These are phyloP conservation scores for Sclerotinia sclerotiorum DNA, from an alignment of 2,329 filamentous ascomycete species.

Conservation along the genomic window DNA sequence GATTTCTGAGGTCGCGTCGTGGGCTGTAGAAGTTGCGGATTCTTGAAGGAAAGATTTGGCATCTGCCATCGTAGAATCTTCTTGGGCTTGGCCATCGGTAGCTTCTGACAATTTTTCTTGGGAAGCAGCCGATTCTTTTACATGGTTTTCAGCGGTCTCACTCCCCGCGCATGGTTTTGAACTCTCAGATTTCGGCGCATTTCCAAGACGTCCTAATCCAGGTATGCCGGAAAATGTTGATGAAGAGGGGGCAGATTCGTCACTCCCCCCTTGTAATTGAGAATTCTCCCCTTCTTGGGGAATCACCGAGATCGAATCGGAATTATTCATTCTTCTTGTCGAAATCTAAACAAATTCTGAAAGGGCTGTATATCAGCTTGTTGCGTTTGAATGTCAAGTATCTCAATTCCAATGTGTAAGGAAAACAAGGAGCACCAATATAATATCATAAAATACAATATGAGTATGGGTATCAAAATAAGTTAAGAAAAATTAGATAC, in stretches of 20 bases:
- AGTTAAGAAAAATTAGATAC: not conserved
- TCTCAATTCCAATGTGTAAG: not conserved
- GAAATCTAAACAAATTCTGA: not conserved
- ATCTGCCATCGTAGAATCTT: conserved; percentile 16
- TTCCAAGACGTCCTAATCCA: conserved; percentile 23
- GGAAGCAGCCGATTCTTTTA: not conserved
- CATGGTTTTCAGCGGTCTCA: not conserved
- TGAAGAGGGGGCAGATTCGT: not conserved
- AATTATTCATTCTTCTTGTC: conserved; percentile 14
- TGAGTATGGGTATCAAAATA: not conserved
- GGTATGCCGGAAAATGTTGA: conserved; percentile 21
- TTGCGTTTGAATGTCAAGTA: conserved; percentile 9
- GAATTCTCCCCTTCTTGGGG: not conserved
- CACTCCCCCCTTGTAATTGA: not conserved
- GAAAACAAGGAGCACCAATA: not conserved
- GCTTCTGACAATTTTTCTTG: not conserved
- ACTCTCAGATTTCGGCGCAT: conserved; percentile 18
- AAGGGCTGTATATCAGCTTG: not conserved
- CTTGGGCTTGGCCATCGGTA: not conserved
- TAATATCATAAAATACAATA: not conserved
- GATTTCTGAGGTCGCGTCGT: not conserved
- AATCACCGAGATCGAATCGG: not conserved
- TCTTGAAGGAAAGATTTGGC: conserved; percentile 1
- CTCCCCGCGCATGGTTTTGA: conserved; percentile 4
- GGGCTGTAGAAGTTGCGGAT: not conserved